Percentiles rank a stretch among this genome's conserved stretches.
These are phyloP conservation scores for Pseudofabraea citricarpa DNA, from an alignment of 2,329 filamentous ascomycete species.

Conservation along the genomic window DNA sequence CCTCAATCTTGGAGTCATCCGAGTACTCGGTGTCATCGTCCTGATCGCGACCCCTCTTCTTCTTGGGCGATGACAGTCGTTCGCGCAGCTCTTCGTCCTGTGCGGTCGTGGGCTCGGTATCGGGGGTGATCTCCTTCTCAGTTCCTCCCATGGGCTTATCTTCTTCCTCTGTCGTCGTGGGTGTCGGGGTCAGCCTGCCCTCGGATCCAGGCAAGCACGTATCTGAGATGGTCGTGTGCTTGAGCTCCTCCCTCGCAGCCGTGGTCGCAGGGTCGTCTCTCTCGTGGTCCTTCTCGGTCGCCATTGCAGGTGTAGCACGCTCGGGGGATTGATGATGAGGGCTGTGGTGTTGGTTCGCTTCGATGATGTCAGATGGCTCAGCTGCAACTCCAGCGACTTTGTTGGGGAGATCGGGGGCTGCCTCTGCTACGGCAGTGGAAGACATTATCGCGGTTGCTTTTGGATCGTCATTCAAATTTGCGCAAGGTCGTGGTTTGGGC, in stretches of 20 bases:
- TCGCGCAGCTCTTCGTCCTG: slow-evolving; percentile 41
- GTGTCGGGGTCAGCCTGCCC: slow-evolving; percentile 21
- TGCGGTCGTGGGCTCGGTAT: slow-evolving; percentile 31
- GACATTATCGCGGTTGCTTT: slow-evolving; percentile 14
- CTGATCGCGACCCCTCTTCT: slow-evolving; percentile 46
- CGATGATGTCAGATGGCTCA: slow-evolving; percentile 12
- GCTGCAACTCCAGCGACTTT: slow-evolving; percentile 2
- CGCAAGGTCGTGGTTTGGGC: slow-evolving; percentile 1
- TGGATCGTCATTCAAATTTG: slow-evolving; percentile 10
- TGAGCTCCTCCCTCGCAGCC: slow-evolving; percentile 58
- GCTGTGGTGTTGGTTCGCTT: slow-evolving; percentile 18
- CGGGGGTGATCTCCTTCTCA: slow-evolving; percentile 21
- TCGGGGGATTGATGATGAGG: not conserved
- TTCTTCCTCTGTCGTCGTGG: slow-evolving; percentile 24
- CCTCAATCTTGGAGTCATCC: slow-evolving; percentile 27
- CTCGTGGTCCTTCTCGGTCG: slow-evolving; percentile 12
- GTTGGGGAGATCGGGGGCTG: slow-evolving; percentile 9
- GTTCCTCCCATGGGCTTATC: slow-evolving; percentile 23
- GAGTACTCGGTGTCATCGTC: slow-evolving; percentile 40
- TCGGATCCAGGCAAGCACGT: slow-evolving; percentile 19
- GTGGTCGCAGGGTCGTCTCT: slow-evolving; percentile 59
- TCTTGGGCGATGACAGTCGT: slow-evolving; percentile 55
- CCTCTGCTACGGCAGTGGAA: slow-evolving; percentile 14
- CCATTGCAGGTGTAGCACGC: slow-evolving; percentile 18
- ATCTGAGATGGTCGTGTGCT: slow-evolving; percentile 59